Base-by-base conservation (phyloP, 2,329 filamentous ascomycete genomes). In the Macrophomina phaseolina region DNA sequence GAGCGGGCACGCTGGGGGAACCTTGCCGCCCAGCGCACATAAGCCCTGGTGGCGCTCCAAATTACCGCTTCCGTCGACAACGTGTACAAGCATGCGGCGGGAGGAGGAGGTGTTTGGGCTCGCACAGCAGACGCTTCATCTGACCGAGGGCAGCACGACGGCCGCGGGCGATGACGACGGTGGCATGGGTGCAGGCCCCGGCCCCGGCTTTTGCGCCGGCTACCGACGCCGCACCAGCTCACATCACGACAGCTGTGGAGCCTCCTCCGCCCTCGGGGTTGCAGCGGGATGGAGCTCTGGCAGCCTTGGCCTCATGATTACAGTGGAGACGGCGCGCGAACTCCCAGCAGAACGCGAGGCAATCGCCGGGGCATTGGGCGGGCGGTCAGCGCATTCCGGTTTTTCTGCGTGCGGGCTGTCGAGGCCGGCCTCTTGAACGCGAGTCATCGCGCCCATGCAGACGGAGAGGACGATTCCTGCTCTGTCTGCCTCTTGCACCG, bases 241-340 rank as follows among this genome's bases (percentile, higher is more conserved):
- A 7, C 40, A 60, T 60, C 55, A 60, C 55, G 55, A 60, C 28
- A 60, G 16, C 55, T 46, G 38, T 32, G 28, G 55, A 46, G 38
- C 38, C 12, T 52, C 49, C 5, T 9, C 42, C 42, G 42, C 42
- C 49, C 23, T 28, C 7, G 38, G 38, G 38, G 55, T 60, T 46
- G 55, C 55, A 60, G 55, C 32, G 38, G 52, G 28, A 14, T 9
- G 56, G 23, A 45, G 38, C 30, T 11, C 14, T 60, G 36, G 2
- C 28, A 32, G 40, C 18, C 58, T 62, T 62, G 58, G 58, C 58
- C 42, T 62, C 58, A 16, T 16, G n/a, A 49, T 60, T 62, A 62
- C 42, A 62, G 58, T 62, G 58, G 58, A 62, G 58, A 9, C 8
- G 2, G 23, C n/a, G 11, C 32, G 34, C 51, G 28, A 52, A 32